A percentile compares a stretch with the other conserved stretches of the same genome.
These are phyloP conservation scores for Neoascochyta sp. DNA, from an alignment of 2,329 filamentous ascomycete species.

Conservation along the genomic window DNA sequence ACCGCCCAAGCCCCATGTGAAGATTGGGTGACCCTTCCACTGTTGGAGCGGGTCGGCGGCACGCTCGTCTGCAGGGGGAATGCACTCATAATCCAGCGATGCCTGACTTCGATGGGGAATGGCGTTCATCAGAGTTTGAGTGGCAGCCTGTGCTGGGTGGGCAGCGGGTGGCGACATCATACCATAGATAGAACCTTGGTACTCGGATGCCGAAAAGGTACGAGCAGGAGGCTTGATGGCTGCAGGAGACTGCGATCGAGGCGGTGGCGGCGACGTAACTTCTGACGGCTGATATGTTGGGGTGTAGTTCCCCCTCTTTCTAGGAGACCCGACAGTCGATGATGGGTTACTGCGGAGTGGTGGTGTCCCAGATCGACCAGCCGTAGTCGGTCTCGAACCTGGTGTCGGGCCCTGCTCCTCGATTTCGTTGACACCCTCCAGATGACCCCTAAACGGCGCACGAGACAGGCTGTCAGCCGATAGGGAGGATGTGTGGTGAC, in stretches of 20 bases:
- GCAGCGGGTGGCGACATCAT: constrained; percentile 40
- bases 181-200: constrained; percentile 55
- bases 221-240: constrained; percentile 49
- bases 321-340: constrained; percentile 40
- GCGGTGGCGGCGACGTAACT: constrained; percentile 17
- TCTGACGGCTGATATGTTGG: constrained; percentile 49
- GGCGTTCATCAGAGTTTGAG: constrained; percentile 15
- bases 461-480: constrained; percentile 26
- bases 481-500: constrained; percentile 28
- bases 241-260: constrained; percentile 57
- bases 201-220: constrained; percentile 35
- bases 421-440: constrained; percentile 35
- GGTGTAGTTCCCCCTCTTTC: constrained; percentile 38
- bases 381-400: constrained; percentile 15
- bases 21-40: constrained; percentile 85
- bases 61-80: constrained; percentile 54
- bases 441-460: constrained; percentile 23
- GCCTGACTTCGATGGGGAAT: constrained; percentile 40
- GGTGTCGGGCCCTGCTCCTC: constrained; percentile 24
- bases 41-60: constrained; percentile 73
- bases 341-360: constrained; percentile 31
- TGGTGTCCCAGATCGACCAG: constrained; percentile 32
- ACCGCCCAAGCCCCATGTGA: constrained; percentile 85
- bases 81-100: constrained; percentile 53
- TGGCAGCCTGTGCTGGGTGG: constrained; percentile 20